Conservation (phyloP, 768 basidiomycete species). For the Solioccasus polychromus region DNA sequence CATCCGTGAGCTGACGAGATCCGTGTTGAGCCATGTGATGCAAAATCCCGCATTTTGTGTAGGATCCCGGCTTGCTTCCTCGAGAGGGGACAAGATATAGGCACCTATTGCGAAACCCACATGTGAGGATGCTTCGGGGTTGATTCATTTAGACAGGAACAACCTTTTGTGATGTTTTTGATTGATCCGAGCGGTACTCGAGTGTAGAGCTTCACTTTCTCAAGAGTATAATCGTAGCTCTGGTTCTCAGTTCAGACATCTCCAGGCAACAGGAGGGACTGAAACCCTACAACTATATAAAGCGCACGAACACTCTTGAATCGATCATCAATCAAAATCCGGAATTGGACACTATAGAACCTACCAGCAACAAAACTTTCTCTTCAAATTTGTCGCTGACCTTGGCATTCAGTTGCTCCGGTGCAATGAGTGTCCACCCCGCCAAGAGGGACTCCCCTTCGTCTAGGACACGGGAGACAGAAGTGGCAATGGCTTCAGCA, state of each 20-base stretch:
- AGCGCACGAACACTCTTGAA: constrained; percentile 47
- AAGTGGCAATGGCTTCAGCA: constrained; percentile 89
- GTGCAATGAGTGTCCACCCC: constrained; percentile 93
- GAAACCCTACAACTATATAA: constrained; percentile 69
- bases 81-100: constrained; percentile 91
- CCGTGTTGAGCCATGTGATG: constrained; percentile 70
- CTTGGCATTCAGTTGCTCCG: constrained; percentile 69
- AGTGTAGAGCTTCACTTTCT: constrained; percentile 88
- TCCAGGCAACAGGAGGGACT: not conserved
- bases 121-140: not conserved
- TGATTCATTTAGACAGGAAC: constrained; percentile 1
- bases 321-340: constrained; percentile 1
- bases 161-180: constrained; percentile 74
- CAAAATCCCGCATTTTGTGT: constrained; percentile 87
- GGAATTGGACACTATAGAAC: constrained; percentile 27
- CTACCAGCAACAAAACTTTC: constrained; percentile 84
- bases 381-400: constrained; percentile 86
- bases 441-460: constrained; percentile 76
- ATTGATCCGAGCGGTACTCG: constrained; percentile 86
- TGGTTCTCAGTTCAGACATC: constrained; percentile 29
- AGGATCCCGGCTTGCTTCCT: constrained; percentile 87
- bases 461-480: constrained; percentile 68
- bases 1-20: constrained; percentile 66
- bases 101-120: constrained; percentile 52
- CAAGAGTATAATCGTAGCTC: constrained; percentile 93